These are phyloP conservation scores for Aspergillus spinulosporus DNA, from an alignment of 2,329 filamentous ascomycete genomes.

Conservation along the genomic window DNA sequence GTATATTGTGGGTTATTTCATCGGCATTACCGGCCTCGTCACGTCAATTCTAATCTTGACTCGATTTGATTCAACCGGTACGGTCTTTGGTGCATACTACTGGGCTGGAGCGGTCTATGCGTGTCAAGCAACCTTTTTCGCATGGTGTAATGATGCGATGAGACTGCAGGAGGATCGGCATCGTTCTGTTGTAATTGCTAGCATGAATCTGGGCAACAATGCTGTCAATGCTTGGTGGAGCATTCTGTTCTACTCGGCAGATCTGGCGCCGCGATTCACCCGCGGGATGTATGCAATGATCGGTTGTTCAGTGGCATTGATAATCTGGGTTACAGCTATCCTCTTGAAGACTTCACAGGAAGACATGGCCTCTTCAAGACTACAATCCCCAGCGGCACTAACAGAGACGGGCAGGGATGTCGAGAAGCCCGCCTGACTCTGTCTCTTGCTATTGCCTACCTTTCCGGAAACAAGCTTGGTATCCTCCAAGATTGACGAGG, in stretches of 20 bases:
- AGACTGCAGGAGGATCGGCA: slow-evolving; percentile 63
- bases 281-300: slow-evolving; percentile 46
- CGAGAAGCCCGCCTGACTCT: neutral
- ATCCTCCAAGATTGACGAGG: neutral
- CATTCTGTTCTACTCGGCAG: slow-evolving; percentile 68
- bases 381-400: neutral
- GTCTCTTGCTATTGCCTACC: neutral
- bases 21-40: slow-evolving; percentile 62
- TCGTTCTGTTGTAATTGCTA: slow-evolving; percentile 66
- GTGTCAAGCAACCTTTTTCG: slow-evolving; percentile 72
- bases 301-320: slow-evolving; percentile 6
- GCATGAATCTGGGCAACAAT: slow-evolving; percentile 70
- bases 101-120: slow-evolving; percentile 70
- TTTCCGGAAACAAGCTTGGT: neutral
- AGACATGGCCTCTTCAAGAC: neutral
- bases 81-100: slow-evolving; percentile 67
- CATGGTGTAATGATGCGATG: slow-evolving; percentile 72
- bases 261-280: slow-evolving; percentile 65
- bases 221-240: slow-evolving; percentile 73
- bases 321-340: neutral
- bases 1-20: slow-evolving; percentile 67
- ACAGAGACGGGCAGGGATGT: neutral
- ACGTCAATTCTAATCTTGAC: slow-evolving; percentile 64
- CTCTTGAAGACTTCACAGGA: neutral
- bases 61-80: slow-evolving; percentile 52